Evolutionary conservation across 2,329 filamentous ascomycete species (phyloP), one percentile per base, ranked within the genome.

Genomic region (Byssothecium circinans): DNA sequence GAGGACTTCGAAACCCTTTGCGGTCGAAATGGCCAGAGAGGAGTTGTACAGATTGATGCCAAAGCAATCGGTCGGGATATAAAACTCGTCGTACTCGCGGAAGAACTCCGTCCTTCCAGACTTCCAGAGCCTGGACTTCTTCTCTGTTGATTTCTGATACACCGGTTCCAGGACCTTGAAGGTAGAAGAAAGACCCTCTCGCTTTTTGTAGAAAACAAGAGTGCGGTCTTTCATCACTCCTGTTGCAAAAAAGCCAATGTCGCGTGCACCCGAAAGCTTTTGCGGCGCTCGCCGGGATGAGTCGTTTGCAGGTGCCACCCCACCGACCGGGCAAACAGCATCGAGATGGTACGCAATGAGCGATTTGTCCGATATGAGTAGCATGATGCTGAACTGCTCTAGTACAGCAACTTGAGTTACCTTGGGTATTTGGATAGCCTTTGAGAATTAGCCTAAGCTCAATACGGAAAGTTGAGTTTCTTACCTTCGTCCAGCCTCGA

Each of bases 81-180:
- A 99, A 73, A 99, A 99, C 60, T 97, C 94, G 74, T 99, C 94
- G 69, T 91, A 99, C 67, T 99, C 94, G 53, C 94, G 87, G 84
- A 97, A 99, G 61, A 92, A 92, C 61, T 99, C 94, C 0, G 92
- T 96, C 50, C 82, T 85, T 17, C 90, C 90, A 8, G 81, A 81
- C 15, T 84, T 77, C 65, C 83, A 85, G 54, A 86, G 77, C 8
- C 89, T 84, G 4, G 84, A 82, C 61, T 86, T 89, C 76, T 88
- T 92, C 65, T 95, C 89, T 0, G 88, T 86, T 1, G 91, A 88
- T 67, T 96, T 96, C 58, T 96, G 91, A 64, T 94, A 88, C 20
- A 99, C 90, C 0, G 94, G 94, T 69, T 99, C 94, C 8, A 99
- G 83, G 11, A 99, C 91, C 75, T 91, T 97, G 81, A 99, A 97